Evolutionary conservation across 441 rosid species (phyloP), one percentile per base, ranked within the genome.

Genomic region (Euphorbia corollata): DNA sequence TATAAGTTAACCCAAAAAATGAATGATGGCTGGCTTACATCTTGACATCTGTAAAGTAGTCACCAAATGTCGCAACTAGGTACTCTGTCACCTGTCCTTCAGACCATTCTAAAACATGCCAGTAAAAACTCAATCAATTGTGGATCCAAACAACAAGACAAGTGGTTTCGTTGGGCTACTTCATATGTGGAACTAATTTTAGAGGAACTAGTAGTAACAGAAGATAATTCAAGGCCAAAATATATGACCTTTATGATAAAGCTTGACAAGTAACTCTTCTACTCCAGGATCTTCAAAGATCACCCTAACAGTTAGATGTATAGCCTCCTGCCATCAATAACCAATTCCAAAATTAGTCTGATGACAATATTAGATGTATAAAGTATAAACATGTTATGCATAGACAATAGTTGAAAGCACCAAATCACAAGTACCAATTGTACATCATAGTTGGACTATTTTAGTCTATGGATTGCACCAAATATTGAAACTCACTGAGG

Each of bases 251-350:
- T 81, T 90, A 16, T 87, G 98, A 83, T 92, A 95, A 76, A 92
- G 88, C 83, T 92, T 95, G 71, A 83, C 96, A 73, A 95, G 90
- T 75, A 95, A 77, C 73, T 90, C 96, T 76, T 90, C 88, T 78
- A 95, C 97, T 74, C 98, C 99, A 39, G 99, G 98, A 80, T 95
- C 99, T 83, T 90, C 98, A 81, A 95, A 92, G 78, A 95, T 87
- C 71, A 95, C 92, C 63, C 80, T 76, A 67, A 95, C 97, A 45
- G 98, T 92, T 83, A 81, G 92, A 79, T 83, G 88, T 71, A 95
- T 96, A 71, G 96, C 97, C 82, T 92, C 98, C 98, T 95, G 77
- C 74, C 66, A 83, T 71, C 67, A 73, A 71, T 7, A 0, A 71
- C 53, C 50, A 60, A 67, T 62, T 27, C n/a, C 0, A 45, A 47